Percentiles rank a stretch among this genome's conserved stretches.
Evolutionary conservation across 2,329 filamentous ascomycete species (phyloP).

Genomic region (Colletotrichum filicis): DNA sequence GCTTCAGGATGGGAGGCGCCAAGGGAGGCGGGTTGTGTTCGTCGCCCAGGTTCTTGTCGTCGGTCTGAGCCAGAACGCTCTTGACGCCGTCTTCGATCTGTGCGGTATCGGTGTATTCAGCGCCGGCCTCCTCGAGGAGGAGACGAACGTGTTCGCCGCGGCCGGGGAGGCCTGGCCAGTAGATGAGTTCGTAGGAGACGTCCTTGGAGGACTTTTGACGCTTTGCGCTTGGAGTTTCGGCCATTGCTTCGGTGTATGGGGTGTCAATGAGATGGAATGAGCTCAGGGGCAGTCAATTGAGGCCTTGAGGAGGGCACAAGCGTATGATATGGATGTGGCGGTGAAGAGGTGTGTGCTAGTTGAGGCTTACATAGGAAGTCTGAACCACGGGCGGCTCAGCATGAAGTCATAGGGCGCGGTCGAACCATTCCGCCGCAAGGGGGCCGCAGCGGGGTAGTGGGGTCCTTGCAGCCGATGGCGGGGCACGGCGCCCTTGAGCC

Average conservation of each 20-base stretch:
- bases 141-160: conserved; percentile 81
- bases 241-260: not conserved
- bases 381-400: conserved; percentile 3
- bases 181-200: conserved; percentile 71
- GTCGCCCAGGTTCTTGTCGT: conserved; percentile 57
- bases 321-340: not conserved
- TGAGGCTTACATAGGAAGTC: not conserved
- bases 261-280: not conserved
- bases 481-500: conserved; percentile 19
- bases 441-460: conserved; percentile 22
- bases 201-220: conserved; percentile 52
- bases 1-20: conserved; percentile 74
- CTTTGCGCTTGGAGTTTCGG: conserved; percentile 39
- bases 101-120: conserved; percentile 72
- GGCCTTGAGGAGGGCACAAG: not conserved
- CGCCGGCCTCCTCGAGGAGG: conserved; percentile 74
- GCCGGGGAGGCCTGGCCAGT: conserved; percentile 78
- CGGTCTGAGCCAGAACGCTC: conserved; percentile 60
- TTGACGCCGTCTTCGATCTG: conserved; percentile 58
- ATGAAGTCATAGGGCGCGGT: conserved; percentile 25
- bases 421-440: conserved; percentile 15
- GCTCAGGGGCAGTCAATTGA: not conserved
- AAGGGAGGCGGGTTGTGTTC: conserved; percentile 71
- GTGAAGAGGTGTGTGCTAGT: not conserved
- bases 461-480: conserved; percentile 17